Evolutionary conservation across 1,284 basidiomycete species (phyloP).

Genomic region (Vanrija pseudolonga): DNA sequence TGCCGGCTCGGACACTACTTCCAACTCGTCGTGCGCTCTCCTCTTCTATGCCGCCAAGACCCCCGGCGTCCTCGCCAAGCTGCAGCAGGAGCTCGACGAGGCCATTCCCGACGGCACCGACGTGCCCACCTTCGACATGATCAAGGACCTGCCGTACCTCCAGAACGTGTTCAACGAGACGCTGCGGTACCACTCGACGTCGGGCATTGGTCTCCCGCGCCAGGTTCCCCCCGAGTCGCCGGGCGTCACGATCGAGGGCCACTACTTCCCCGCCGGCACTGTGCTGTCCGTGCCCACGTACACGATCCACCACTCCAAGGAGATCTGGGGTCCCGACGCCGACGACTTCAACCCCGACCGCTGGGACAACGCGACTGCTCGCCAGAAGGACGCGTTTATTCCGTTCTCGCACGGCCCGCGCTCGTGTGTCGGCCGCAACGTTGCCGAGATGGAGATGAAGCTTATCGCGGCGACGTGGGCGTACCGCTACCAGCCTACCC

Average conservation of each 20-base stretch:
- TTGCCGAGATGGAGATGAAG: conserved; percentile 23
- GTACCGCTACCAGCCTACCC: conserved; percentile 14
- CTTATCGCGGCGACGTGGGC: conserved; percentile 18
- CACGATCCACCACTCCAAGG: conserved; percentile 54
- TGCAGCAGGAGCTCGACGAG: conserved; percentile 76
- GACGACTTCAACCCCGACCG: conserved; percentile 27
- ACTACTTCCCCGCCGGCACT: conserved; percentile 18
- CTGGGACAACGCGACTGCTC: conserved; percentile 8
- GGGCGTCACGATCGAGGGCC: conserved; percentile 15
- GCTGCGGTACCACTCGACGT: conserved; percentile 71
- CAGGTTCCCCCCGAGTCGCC: conserved; percentile 54
- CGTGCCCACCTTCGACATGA: conserved; percentile 54
- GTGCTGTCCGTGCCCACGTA: conserved; percentile 20
- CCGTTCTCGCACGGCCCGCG: conserved; percentile 31
- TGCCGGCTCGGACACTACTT: conserved; percentile 59
- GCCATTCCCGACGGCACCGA: conserved; percentile 62
- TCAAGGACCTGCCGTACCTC: conserved; percentile 69
- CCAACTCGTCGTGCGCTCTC: conserved; percentile 81
- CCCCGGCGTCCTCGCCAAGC: conserved; percentile 62
- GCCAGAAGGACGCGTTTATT: conserved; percentile 23
- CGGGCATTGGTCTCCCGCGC: conserved; percentile 74
- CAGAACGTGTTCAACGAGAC: conserved; percentile 79
- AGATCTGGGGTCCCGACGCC: conserved; percentile 59
- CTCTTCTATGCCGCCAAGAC: conserved; percentile 73
- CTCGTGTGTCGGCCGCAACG: conserved; percentile 31